Percentiles rank a stretch among this genome's conserved stretches.
Conservation (phyloP, 1,139 yeast species). For the Candida pseudoviswanathii region DNA sequence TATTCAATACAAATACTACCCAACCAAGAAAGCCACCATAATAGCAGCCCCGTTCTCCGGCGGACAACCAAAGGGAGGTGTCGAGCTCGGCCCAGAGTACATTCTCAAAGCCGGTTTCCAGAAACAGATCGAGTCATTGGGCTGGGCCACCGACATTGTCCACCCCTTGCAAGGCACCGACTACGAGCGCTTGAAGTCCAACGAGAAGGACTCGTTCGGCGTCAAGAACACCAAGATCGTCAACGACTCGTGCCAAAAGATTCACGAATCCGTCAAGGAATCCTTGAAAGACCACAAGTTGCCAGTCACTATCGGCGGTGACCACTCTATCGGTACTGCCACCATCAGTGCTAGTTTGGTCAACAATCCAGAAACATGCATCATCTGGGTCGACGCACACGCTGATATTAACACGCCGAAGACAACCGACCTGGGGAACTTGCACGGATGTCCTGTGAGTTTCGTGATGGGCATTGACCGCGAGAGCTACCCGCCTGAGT, state of each 20-base stretch:
- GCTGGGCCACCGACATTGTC: conserved; percentile 65
- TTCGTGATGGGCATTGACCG: conserved; percentile 79
- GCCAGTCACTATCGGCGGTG: conserved; percentile 93
- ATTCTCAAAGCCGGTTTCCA: conserved; percentile 73
- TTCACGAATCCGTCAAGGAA: conserved; percentile 61
- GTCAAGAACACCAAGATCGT: conserved; percentile 82
- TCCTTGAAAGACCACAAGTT: conserved; percentile 55
- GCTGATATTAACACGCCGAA: conserved; percentile 95
- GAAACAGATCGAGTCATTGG: conserved; percentile 61
- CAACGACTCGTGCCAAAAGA: conserved; percentile 65
- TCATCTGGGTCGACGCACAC: conserved; percentile 97
- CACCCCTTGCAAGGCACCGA: conserved; percentile 59
- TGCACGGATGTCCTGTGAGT: conserved; percentile 96
- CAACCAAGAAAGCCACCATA: conserved; percentile 58
- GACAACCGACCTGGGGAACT: conserved; percentile 84
- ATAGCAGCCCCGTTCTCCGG: conserved; percentile 91
- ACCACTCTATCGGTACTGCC: conserved; percentile 95
- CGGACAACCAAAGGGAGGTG: conserved; percentile 96
- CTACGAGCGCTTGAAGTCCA: conserved; percentile 41
- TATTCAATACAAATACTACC: conserved; percentile 51
- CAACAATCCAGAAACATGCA: conserved; percentile 82
- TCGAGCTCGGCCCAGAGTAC: conserved; percentile 89
- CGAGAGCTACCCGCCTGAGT: conserved; percentile 66
- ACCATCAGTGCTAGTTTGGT: conserved; percentile 84
- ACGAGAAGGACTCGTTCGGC: conserved; percentile 50